phyloP scores from a whole-genome alignment of 2,329 filamentous ascomycete species.

The Chalaropsis ovoidea region DNA sequence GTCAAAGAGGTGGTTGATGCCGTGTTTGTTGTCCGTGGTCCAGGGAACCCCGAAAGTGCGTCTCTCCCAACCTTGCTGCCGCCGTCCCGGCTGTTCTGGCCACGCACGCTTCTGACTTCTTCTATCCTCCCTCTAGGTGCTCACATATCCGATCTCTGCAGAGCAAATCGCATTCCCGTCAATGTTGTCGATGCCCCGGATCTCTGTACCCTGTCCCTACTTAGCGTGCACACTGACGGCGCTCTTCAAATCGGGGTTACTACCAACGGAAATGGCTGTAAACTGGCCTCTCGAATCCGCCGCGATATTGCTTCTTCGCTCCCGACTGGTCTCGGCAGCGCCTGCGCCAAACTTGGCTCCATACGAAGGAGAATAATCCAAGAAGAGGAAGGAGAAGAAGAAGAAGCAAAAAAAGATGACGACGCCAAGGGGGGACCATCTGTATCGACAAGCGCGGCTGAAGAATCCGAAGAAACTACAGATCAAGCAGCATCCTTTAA shows the following conservation, averaged over 20 bases:
- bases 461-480: constrained; percentile 47
- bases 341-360: constrained; percentile 67
- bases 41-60: constrained; percentile 31
- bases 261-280: constrained; percentile 89
- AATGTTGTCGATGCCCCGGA: constrained; percentile 83
- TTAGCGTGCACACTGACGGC: constrained; percentile 81
- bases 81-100: neutral
- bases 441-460: constrained; percentile 28
- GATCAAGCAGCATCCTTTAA: constrained; percentile 81
- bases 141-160: constrained; percentile 65
- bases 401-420: neutral
- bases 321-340: constrained; percentile 62
- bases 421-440: neutral
- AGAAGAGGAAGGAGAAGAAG: constrained; percentile 45
- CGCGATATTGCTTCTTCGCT: constrained; percentile 76
- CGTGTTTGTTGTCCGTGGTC: constrained; percentile 61
- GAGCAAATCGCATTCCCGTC: constrained; percentile 71
- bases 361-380: constrained; percentile 62
- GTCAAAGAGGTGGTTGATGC: constrained; percentile 73
- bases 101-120: neutral
- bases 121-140: constrained; percentile 36
- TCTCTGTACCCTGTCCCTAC: constrained; percentile 79
- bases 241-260: constrained; percentile 92
- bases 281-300: constrained; percentile 78
- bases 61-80: neutral